Evolutionary conservation across 768 basidiomycete genomes (phyloP), one percentile per base, ranked within the genome.

Genomic region (Pleurotus cornucopiae): DNA sequence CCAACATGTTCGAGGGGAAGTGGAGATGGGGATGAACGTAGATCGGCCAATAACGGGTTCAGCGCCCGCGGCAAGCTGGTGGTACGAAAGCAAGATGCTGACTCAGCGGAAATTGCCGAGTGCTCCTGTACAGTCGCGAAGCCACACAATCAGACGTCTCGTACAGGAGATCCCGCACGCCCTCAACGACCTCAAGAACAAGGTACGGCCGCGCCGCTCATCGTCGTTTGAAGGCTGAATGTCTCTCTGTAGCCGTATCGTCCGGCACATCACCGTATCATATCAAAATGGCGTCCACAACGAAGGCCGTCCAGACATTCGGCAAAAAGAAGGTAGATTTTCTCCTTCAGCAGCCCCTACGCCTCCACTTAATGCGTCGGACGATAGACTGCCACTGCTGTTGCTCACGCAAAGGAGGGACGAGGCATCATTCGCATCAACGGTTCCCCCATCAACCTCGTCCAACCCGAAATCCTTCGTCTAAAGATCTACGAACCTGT

Each of bases 401-500:
- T 98, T 70, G 96, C 96, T 58, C 89, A 96, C 74, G 93, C 94
- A 66, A 91, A 88, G 73, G 93, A 95, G 75, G 96, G 96, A 61
- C 91, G 91, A 72, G 97, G 97, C 52, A 83, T 96, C 66, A 91
- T 99, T 72, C 91, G 94, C 68, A 84, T 99, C 71, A 98, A 99
- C 68, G 95, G 96, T 61, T 90, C 91, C 53, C 97, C 97, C 69
- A 92, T 99, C 77, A 83, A 88, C 73, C 93, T 98, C 68, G 85
- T 96, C 68, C 90, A 91, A 72, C 94, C 97, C 54, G 91, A 93
- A 73, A 89, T 97, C 71, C 83, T 99, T 64, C 94, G 97, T 64
- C 86, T 96, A 78, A 99, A 99, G 81, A 85, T 98, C 65, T 99
- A 98, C 76, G 96, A 98, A 74, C 90, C 97, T 59, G 80, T 99